These are phyloP conservation scores for Prunus davidiana DNA, from an alignment of 306 rosid genomes.

Conservation along the genomic window DNA sequence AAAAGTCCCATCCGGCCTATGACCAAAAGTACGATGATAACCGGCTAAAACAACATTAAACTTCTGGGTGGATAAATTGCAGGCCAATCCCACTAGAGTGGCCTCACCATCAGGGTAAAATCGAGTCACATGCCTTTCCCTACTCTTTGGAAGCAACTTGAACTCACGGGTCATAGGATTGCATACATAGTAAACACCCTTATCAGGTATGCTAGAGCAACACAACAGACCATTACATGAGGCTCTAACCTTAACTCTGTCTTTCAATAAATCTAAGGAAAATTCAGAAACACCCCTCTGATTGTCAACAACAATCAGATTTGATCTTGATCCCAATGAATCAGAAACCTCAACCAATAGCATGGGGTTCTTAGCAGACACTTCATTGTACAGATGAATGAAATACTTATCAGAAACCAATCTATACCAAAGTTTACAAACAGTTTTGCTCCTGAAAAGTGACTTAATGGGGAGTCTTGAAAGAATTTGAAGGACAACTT, in stretches of 20 bases:
- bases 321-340: conserved; percentile 50
- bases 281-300: conserved; percentile 67
- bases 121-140: conserved; percentile 74
- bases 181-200: conserved; percentile 76
- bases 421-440: conserved; percentile 64
- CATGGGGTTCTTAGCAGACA: conserved; percentile 63
- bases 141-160: conserved; percentile 72
- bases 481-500: conserved; percentile 74
- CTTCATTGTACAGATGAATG: conserved; percentile 51
- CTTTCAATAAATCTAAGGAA: conserved; percentile 62
- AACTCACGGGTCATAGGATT: conserved; percentile 79
- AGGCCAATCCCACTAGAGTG: conserved; percentile 70
- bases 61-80: conserved; percentile 38
- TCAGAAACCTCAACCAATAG: conserved; percentile 68
- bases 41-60: conserved; percentile 70
- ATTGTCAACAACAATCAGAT: conserved; percentile 73
- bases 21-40: conserved; percentile 69
- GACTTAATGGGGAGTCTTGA: conserved; percentile 74
- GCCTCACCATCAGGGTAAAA: conserved; percentile 86
- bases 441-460: conserved; percentile 54
- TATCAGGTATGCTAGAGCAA: conserved; percentile 83
- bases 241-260: conserved; percentile 72
- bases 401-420: conserved; percentile 65
- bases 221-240: conserved; percentile 84
- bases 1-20: conserved; percentile 75